phyloP scores from a whole-genome alignment of 2,329 filamentous ascomycete genomes.

The Blumeriella jaapii region DNA sequence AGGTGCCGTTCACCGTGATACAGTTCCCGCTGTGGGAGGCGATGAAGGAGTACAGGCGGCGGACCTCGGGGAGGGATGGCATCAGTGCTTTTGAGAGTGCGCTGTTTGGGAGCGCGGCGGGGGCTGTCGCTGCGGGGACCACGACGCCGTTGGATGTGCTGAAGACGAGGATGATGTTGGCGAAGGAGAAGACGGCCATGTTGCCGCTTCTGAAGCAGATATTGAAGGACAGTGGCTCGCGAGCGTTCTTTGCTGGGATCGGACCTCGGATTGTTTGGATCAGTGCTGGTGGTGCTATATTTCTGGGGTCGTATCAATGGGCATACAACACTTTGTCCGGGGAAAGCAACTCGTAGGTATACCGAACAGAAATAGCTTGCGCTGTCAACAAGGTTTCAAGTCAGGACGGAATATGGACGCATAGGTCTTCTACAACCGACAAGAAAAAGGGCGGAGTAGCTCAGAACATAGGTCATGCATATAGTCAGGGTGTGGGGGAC shows the following conservation, averaged over 20 bases:
- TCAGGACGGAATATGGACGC: no score
- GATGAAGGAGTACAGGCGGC: constrained; percentile 62
- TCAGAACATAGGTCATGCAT: no score
- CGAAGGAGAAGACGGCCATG: constrained; percentile 52
- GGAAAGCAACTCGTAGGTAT: constrained; percentile 5
- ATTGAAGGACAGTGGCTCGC: constrained; percentile 48
- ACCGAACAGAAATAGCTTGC: no score
- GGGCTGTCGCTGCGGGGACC: constrained; percentile 72
- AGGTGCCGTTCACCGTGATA: constrained; percentile 94
- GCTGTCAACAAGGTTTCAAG: no score
- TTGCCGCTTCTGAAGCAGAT: constrained; percentile 52
- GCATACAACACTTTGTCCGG: constrained; percentile 56
- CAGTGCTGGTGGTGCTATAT: constrained; percentile 85
- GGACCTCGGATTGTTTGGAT: constrained; percentile 91
- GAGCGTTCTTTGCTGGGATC: constrained; percentile 63
- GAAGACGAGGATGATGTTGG: constrained; percentile 94
- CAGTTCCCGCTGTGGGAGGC: constrained; percentile 97
- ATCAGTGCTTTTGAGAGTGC: constrained; percentile 70
- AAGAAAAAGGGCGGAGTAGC: no score
- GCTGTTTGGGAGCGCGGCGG: constrained; percentile 71
- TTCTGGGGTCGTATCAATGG: constrained; percentile 88
- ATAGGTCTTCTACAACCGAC: no score
- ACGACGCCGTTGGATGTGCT: constrained; percentile 94
- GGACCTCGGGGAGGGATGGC: constrained; percentile 31
- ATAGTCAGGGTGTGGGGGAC: no score